Conservation (phyloP, 106 monocot genomes). For the Allium fistulosum region DNA sequence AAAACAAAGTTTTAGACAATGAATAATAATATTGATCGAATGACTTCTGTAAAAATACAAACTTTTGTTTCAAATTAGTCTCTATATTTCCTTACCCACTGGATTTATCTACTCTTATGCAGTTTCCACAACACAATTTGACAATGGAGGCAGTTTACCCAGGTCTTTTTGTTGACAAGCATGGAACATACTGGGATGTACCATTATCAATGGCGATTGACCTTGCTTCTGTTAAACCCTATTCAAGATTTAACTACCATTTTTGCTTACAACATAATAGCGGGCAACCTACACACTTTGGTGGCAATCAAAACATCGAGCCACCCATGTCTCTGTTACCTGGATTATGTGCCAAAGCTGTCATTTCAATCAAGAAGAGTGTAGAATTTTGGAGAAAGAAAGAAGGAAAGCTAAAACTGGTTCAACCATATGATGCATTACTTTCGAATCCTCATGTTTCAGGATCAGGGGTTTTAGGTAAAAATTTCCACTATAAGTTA, state of each 20-base stretch:
- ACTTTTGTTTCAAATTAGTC: no score
- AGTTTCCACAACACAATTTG: slow-evolving; percentile 75
- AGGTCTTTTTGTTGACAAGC: slow-evolving; percentile 74
- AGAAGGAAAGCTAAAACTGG: slow-evolving; percentile 75
- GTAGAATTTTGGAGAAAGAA: slow-evolving; percentile 77
- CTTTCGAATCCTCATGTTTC: slow-evolving; percentile 84
- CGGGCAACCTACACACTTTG: slow-evolving; percentile 62
- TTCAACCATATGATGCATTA: slow-evolving; percentile 90
- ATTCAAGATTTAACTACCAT: slow-evolving; percentile 72
- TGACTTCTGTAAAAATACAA: no score
- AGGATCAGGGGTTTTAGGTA: slow-evolving; percentile 72
- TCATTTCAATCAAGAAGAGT: slow-evolving; percentile 59
- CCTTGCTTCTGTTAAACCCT: slow-evolving; percentile 55
- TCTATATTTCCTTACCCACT: not conserved
- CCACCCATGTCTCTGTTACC: slow-evolving; percentile 57
- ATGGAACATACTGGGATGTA: slow-evolving; percentile 87
- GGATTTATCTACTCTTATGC: slow-evolving; percentile 13
- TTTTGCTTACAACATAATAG: slow-evolving; percentile 79
- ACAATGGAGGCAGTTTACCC: slow-evolving; percentile 76
- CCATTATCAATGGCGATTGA: slow-evolving; percentile 71
- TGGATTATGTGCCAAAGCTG: slow-evolving; percentile 83
- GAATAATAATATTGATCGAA: no score
- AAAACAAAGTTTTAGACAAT: no score
- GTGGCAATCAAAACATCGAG: slow-evolving; percentile 24
- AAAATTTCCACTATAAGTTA: slow-evolving; percentile 1